Evolutionary conservation across 257 asterid species (phyloP), one percentile per base, ranked within the genome.

Genomic region (Jaltomata sinuosa): DNA sequence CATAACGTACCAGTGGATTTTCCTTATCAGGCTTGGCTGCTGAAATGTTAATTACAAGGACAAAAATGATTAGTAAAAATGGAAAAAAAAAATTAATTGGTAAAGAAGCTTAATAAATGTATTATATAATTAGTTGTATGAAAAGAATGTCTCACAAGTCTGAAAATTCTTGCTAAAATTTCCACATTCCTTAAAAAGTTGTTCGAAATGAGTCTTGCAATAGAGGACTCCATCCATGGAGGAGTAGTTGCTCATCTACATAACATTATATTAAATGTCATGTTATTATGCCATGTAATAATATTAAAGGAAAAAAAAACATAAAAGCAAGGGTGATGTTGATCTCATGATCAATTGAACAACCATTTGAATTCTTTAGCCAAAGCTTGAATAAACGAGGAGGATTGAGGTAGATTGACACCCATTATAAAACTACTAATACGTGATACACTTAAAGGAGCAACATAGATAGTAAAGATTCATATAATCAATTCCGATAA

Each of bases 241-340:
- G 0, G 97, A 93, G 88, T 93, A 93, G 86, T 82, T 93, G 90
- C 97, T 89, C 87, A 93, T 87, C 97, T 93, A 32, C 22, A 38
- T 55, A 2, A 61, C 4, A 49, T 57, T 36, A 38, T 27, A 49
- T 8, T 40, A 74, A 45, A 8, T 47, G 59, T 3, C 40, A 25
- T 4, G 42, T 42, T 42, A 74, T 74, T 45, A 74, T 74, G 8
- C 22, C 36, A 45, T 45, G 59, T 45, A 29, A 74, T 29, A 42
- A 3, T 15, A 14, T 45, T 12, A 42, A 42, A 5, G 0, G 0
- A 36, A 11, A 42, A 7, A 40, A 12, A 7, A 40, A 12, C 12
- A n/a, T 5, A 4, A 21, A 22, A 42, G 1, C 12, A 57, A 40
- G 8, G 18, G 4, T 12, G 0, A 12, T 72, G 54, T 11, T 22